Evolutionary conservation across 1,284 basidiomycete genomes (phyloP).

Genomic region (Leccinum solheimii): DNA sequence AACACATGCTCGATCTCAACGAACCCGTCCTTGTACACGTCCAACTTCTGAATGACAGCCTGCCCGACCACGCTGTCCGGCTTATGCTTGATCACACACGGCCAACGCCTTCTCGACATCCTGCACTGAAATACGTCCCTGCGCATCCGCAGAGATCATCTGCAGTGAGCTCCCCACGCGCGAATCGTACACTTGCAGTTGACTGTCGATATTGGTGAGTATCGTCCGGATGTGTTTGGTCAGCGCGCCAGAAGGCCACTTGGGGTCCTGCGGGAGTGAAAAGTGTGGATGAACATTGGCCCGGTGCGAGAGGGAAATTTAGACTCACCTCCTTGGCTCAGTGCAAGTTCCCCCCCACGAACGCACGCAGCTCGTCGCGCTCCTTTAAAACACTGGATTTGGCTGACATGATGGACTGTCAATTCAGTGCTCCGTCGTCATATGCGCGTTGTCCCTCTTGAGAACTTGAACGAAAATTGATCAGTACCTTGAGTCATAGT

Average conservation of each 20-base stretch:
- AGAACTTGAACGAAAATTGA: conserved; percentile 35
- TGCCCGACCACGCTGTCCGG: conserved; percentile 90
- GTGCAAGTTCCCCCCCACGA: conserved; percentile 82
- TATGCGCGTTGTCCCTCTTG: conserved; percentile 72
- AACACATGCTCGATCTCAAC: conserved; percentile 46
- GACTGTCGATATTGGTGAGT: conserved; percentile 94
- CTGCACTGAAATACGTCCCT: conserved; percentile 88
- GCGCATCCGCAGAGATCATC: conserved; percentile 89
- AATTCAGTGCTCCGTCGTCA: conserved; percentile 98
- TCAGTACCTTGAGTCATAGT: neutral
- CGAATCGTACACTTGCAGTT: conserved; percentile 90
- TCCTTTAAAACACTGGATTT: conserved; percentile 98
- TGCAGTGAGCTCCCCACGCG: conserved; percentile 91
- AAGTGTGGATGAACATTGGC: conserved; percentile 3
- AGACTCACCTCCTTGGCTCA: conserved; percentile 72
- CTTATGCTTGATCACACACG: conserved; percentile 83
- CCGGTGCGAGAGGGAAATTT: neutral
- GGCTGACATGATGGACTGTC: conserved; percentile 77
- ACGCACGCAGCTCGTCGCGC: conserved; percentile 82
- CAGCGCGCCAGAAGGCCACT: conserved; percentile 76
- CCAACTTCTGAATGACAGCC: conserved; percentile 89
- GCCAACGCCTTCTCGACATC: conserved; percentile 90
- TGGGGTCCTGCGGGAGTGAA: conserved; percentile 56
- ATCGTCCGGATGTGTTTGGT: conserved; percentile 94
- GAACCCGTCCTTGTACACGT: conserved; percentile 94